Conservation (phyloP, 169 alveolate genomes). For the Theileria sp. region DNA sequence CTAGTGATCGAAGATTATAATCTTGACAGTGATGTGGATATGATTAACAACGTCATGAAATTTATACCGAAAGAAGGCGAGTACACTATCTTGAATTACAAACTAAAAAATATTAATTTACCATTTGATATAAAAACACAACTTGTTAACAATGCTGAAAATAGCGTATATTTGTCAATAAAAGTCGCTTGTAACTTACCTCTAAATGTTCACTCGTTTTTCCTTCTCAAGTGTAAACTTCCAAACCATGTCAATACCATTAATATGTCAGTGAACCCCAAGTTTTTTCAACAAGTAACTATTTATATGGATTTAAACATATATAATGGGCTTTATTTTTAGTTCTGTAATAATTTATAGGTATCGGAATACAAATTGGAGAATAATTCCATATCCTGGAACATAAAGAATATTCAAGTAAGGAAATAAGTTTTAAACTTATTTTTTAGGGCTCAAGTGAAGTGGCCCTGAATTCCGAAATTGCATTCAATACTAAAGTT, state of each 20-base stretch:
- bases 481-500: conserved; percentile 7
- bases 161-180: conserved; percentile 18
- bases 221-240: conserved; percentile 39
- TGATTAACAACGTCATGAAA: conserved; percentile 53
- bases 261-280: background rate
- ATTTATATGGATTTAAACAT: background rate
- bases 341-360: conserved; percentile 3
- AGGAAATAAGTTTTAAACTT: background rate
- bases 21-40: background rate
- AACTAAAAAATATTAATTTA: conserved; percentile 48
- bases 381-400: conserved; percentile 38
- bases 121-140: conserved; percentile 48
- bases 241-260: conserved; percentile 10
- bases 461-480: conserved; percentile 11
- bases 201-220: conserved; percentile 28
- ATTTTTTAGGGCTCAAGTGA: conserved; percentile 42
- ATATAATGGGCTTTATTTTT: conserved; percentile 4
- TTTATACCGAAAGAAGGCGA: conserved; percentile 91
- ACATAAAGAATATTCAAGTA: conserved; percentile 26
- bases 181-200: conserved; percentile 38
- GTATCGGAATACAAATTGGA: conserved; percentile 26
- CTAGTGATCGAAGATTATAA: background rate
- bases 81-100: conserved; percentile 86
- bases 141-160: conserved; percentile 29
- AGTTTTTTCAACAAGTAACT: background rate